Conservation (phyloP, 1,284 basidiomycete genomes). For the Heterobasidion occidentale region DNA sequence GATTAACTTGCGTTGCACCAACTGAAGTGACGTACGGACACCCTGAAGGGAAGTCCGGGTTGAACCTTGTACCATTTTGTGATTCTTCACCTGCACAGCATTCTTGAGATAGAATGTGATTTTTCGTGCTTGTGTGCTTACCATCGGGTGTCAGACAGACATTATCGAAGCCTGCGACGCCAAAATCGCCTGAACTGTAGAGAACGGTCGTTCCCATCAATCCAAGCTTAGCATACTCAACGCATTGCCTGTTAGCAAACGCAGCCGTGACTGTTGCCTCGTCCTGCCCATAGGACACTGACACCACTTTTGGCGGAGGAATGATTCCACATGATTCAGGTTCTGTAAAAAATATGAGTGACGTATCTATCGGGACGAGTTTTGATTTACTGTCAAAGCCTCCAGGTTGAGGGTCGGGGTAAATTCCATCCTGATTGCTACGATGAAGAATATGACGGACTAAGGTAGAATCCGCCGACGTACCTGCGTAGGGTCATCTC, state of each 20-base stretch:
- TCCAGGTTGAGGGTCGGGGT: constrained; percentile 40
- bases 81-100: constrained; percentile 11
- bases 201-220: constrained; percentile 26
- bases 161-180: constrained; percentile 22
- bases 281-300: constrained; percentile 30
- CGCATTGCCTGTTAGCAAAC: constrained; percentile 33
- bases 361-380: background rate
- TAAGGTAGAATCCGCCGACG: background rate
- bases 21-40: constrained; percentile 16
- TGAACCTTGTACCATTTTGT: constrained; percentile 17
- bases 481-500: constrained; percentile 41
- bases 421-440: constrained; percentile 35
- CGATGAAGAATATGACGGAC: background rate
- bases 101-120: background rate
- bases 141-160: constrained; percentile 20
- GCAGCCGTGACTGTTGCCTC: constrained; percentile 25
- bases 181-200: constrained; percentile 25
- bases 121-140: constrained; percentile 3
- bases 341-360: constrained; percentile 6
- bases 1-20: constrained; percentile 27
- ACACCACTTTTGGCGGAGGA: constrained; percentile 29
- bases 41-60: constrained; percentile 17
- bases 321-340: constrained; percentile 31
- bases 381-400: constrained; percentile 29
- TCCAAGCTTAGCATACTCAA: constrained; percentile 33